Evolutionary conservation across 148 eudicot genomes (phyloP), one percentile per base, ranked within the genome.

Genomic region (Limonium bicolor): DNA sequence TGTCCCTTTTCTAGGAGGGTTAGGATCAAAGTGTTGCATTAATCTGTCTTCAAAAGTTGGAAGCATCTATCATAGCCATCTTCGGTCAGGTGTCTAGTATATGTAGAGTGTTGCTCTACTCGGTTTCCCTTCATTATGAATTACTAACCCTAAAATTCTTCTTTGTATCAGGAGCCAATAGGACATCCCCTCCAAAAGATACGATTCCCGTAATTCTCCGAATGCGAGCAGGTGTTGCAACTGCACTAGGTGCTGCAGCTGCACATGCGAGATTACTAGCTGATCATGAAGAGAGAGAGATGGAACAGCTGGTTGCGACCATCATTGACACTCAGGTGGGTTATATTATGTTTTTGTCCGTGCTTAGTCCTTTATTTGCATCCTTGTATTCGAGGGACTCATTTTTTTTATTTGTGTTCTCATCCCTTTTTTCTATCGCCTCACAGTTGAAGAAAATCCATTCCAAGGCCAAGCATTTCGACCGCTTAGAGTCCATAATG

Each of bases 211-310:
- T 67, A 26, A 67, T 79, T 29, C 63, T 85, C 29, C 74, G 67
- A 50, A 71, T 75, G 68, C 64, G 94, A 63, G 95, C 81, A 28
- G 88, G 86, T 60, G 80, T 78, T 39, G 94, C 81, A 25, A 76
- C 86, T 14, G 86, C 90, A 32, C 94, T 85, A 46, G 99, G 99
- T 53, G 82, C 73, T 47, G 95, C 88, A 47, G 99, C 95, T 67
- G 99, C 94, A 31, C 87, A 60, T 71, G 94, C 99, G 37, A 85
- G 69, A 50, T 41, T 85, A 55, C 63, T 85, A 73, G 99, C 99
- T 51, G 80, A 81, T 58, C 86, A 76, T 39, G 99, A 92, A 74
- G 90, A 85, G 45, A 76, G 80, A 62, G 80, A 73, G 55, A 78
- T 92, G 3, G 95, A 79, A 70, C 36, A 66, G 20, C 53, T 81